Evolutionary conservation across 768 basidiomycete genomes (phyloP), one percentile per base, ranked within the genome.

Genomic region (Macrocybe gigantea): DNA sequence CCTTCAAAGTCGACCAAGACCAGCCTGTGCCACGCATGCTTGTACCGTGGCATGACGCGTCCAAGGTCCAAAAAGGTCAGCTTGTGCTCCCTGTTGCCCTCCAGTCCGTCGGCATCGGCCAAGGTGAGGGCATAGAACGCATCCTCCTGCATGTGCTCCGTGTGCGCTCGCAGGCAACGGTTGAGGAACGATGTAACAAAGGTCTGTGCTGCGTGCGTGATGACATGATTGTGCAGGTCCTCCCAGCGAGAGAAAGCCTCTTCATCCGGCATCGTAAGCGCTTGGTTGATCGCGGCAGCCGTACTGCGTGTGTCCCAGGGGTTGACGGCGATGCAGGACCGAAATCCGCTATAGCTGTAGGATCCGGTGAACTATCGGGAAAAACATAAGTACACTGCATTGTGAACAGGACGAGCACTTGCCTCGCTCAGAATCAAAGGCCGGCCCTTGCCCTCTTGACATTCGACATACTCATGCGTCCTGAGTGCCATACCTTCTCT

Each of bases 401-500:
- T 10, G 11, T 33, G 10, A 9, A 34, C 44, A 42, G 6, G 33
- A 13, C 41, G 6, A 32, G 37, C 14, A 64, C 75, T 6, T 40
- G 85, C 85, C 72, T 91, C 89, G 58, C 86, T 89, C 50, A 92
- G 61, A 51, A 93, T 82, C 31, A 93, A 74, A 0, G 87, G 84
- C 45, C 88, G 68, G 51, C 78, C 73, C 44, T 74, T 65, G 11
- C 67, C 80, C 57, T 88, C 84, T 61, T 92, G 91, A 57, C 88
- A 92, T 62, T 89, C 87, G 8, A 93, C 88, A 58, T 80, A 91
- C 61, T 91, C 88, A 59, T 90, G 88, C 1, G 84, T 83, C 40
- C 85, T 72, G 44, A 92, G 65, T 7, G 89, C 89, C 91, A 93
- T 93, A 0, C 91, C 91, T 63, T 93, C 91, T 2, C 91, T 72